These are phyloP conservation scores for Cytospora schulzeri DNA, from an alignment of 2,329 filamentous ascomycete genomes.

Conservation along the genomic window DNA sequence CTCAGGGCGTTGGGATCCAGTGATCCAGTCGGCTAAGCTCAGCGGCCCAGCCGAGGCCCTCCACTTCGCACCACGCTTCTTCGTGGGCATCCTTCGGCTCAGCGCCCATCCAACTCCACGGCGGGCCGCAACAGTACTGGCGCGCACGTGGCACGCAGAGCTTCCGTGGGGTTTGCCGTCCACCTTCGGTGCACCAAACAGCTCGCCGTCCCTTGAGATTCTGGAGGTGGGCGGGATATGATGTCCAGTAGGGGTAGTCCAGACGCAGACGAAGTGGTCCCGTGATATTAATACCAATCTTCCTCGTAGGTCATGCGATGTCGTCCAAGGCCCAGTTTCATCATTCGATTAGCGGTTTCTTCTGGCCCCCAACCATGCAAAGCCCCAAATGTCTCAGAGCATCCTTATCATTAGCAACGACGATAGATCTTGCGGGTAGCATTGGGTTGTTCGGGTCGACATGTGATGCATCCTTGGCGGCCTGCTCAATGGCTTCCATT, in stretches of 20 bases:
- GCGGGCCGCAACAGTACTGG: neutral
- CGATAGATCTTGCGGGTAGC: conserved; percentile 82
- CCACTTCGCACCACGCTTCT: neutral
- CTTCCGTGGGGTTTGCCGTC: neutral
- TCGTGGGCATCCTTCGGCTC: neutral
- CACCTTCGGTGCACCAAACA: neutral
- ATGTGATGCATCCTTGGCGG: conserved; percentile 86
- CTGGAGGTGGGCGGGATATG: neutral
- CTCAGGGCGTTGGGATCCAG: neutral
- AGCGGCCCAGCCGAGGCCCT: neutral
- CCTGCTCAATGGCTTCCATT: conserved; percentile 97
- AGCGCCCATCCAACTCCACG: neutral
- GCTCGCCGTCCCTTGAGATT: neutral
- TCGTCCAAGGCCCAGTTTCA: neutral
- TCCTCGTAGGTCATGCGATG: neutral
- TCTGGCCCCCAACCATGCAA: conserved; percentile 65
- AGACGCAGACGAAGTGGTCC: neutral
- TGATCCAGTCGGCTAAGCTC: neutral
- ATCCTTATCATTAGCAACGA: conserved; percentile 74
- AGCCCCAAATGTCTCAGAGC: conserved; percentile 63
- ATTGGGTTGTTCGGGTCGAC: conserved; percentile 90
- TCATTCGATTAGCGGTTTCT: conserved; percentile 68
- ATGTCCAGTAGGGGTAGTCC: neutral
- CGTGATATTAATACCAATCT: neutral
- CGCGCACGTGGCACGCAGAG: neutral